Percentiles rank a stretch among this genome's conserved stretches.
These are phyloP conservation scores for Boletus rubroflammeus DNA, from an alignment of 768 basidiomycete species.

Conservation along the genomic window DNA sequence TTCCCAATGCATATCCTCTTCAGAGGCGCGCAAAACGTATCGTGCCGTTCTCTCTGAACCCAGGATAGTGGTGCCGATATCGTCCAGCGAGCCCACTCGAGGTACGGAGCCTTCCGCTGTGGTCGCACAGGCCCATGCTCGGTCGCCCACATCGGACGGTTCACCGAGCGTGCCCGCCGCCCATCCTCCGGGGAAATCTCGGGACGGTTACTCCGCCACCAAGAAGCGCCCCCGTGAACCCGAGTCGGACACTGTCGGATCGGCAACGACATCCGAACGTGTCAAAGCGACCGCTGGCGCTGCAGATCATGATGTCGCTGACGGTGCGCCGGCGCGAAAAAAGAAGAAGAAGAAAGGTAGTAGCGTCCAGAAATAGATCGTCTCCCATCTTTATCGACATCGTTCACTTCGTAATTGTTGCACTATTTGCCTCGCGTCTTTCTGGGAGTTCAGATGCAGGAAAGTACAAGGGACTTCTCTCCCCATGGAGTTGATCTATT, in stretches of 20 bases:
- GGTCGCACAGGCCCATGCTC: background rate
- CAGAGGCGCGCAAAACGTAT: constrained; percentile 81
- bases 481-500: background rate
- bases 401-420: background rate
- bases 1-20: background rate
- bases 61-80: constrained; percentile 51
- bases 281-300: background rate
- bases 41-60: constrained; percentile 79
- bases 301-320: background rate
- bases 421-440: background rate
- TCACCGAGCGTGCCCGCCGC: background rate
- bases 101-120: background rate
- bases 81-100: background rate
- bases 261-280: background rate
- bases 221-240: constrained; percentile 25
- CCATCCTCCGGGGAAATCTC: background rate
- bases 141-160: background rate
- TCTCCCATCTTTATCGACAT: background rate
- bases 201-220: background rate
- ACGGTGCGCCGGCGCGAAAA: constrained; percentile 16
- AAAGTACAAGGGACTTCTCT: background rate
- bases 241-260: constrained; percentile 1
- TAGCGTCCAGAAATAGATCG: constrained; percentile 1
- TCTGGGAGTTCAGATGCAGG: background rate
- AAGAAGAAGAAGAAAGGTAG: constrained; percentile 17